These are phyloP conservation scores for Trichoderma harzianum DNA, from an alignment of 2,329 filamentous ascomycete species.

Conservation along the genomic window DNA sequence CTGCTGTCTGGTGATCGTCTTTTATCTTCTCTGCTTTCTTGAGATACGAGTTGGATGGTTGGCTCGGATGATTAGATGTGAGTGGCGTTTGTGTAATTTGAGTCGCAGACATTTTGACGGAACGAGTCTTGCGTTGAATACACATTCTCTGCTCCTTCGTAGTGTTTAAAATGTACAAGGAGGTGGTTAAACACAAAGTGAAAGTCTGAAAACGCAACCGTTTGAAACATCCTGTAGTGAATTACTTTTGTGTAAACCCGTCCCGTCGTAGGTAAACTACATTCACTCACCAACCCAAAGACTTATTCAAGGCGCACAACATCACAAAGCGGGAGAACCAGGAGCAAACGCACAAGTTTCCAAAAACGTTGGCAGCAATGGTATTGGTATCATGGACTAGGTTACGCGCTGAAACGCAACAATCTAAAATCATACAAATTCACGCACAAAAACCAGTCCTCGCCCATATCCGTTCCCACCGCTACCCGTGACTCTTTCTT, in stretches of 20 bases:
- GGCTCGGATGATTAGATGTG: not conserved
- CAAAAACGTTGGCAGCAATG: constrained; percentile 13
- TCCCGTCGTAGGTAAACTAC: not conserved
- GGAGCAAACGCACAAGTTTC: not conserved
- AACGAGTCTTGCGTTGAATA: too few relatives aligned
- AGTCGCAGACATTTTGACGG: not conserved
- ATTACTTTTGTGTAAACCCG: not conserved
- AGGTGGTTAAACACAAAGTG: not conserved
- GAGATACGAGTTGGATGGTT: too few relatives aligned
- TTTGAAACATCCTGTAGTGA: not conserved
- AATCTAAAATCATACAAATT: constrained; percentile 20
- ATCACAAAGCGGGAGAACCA: not conserved
- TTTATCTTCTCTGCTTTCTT: not conserved
- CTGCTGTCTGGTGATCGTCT: not conserved
- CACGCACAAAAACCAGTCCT: constrained; percentile 20
- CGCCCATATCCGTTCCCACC: constrained; percentile 17
- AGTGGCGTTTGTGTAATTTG: not conserved
- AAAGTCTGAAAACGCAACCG: not conserved
- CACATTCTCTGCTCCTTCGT: not conserved
- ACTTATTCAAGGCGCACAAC: not conserved
- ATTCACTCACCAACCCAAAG: not conserved
- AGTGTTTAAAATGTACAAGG: not conserved
- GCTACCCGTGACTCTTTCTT: not conserved
- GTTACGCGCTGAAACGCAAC: constrained; percentile 20
- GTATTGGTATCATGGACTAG: constrained; percentile 21